These are phyloP conservation scores for Dactylella cylindrospora DNA, from an alignment of 2,329 filamentous ascomycete species.

Conservation along the genomic window DNA sequence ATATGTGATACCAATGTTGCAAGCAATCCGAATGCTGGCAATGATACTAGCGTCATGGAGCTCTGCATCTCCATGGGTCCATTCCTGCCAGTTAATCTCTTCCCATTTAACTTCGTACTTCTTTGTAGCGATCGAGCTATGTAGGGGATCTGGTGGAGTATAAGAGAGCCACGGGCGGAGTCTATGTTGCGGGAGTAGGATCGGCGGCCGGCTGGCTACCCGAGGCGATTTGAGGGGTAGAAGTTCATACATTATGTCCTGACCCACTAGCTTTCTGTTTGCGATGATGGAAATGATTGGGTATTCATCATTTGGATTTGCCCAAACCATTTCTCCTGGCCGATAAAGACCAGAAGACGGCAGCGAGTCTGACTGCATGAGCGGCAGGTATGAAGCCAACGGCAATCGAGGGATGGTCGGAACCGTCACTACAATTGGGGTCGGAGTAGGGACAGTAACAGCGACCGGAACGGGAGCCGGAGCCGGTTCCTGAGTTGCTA, in stretches of 20 bases:
- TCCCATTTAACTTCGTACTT: constrained; percentile 43
- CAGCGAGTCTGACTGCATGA: constrained; percentile 33
- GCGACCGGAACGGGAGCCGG: too few species aligned
- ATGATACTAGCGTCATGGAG: constrained; percentile 42
- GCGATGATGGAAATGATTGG: constrained; percentile 41
- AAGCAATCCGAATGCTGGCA: constrained; percentile 41
- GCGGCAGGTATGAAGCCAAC: constrained; percentile 10
- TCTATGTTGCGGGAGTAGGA: constrained; percentile 26
- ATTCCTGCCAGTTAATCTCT: constrained; percentile 41
- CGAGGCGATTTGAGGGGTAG: constrained; percentile 40
- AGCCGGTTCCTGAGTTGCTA: too few species aligned
- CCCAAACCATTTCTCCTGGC: constrained; percentile 42
- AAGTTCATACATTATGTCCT: constrained; percentile 30
- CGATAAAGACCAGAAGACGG: constrained; percentile 32
- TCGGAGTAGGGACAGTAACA: too few species aligned
- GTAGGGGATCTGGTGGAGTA: constrained; percentile 41
- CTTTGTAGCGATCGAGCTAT: constrained; percentile 30
- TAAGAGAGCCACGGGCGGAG: constrained; percentile 40
- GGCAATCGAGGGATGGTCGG: constrained; percentile 10
- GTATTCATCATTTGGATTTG: constrained; percentile 36
- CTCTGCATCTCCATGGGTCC: constrained; percentile 37
- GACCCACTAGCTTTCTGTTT: constrained; percentile 18
- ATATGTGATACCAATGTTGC: constrained; percentile 40
- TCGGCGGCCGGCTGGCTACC: constrained; percentile 20
- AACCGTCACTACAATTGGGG: too few species aligned